Evolutionary conservation across 169 alveolate genomes (phyloP).

Genomic region (Plasmodium malariae): DNA sequence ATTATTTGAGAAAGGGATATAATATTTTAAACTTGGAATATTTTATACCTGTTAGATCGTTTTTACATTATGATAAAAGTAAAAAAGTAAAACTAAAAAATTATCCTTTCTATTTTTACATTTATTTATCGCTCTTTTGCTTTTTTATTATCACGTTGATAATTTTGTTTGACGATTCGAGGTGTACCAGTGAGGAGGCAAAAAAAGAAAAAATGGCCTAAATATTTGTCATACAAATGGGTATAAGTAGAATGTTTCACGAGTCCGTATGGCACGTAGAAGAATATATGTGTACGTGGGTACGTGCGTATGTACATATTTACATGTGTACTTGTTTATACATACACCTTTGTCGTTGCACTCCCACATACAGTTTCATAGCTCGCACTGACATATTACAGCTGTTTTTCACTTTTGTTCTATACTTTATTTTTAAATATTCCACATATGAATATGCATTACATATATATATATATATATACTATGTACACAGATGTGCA

Average conservation of each 20-base stretch:
- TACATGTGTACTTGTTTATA: neutral
- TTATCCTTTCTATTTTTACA: constrained; percentile 72
- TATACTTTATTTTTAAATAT: too few relatives aligned
- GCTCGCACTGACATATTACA: too few relatives aligned
- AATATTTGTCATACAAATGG: neutral
- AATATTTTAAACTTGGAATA: constrained; percentile 60
- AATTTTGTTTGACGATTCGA: constrained; percentile 52
- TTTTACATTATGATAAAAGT: constrained; percentile 69
- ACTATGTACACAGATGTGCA: too few relatives aligned
- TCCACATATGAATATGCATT: too few relatives aligned
- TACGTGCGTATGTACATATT: neutral
- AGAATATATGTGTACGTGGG: neutral
- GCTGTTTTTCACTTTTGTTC: too few relatives aligned
- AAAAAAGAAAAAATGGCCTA: neutral
- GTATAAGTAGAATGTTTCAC: neutral
- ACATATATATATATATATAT: too few relatives aligned
- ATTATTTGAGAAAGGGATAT: constrained; percentile 61
- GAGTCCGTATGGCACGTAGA: neutral
- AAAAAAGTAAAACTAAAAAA: constrained; percentile 35
- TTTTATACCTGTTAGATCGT: constrained; percentile 49
- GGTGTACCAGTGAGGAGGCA: neutral
- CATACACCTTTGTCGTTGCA: neutral
- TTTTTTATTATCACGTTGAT: constrained; percentile 42
- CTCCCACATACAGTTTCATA: too few relatives aligned
- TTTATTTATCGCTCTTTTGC: constrained; percentile 51